Evolutionary conservation across 371 early-diverging fungal species (phyloP).

Genomic region (Rhizomucor pusillus): DNA sequence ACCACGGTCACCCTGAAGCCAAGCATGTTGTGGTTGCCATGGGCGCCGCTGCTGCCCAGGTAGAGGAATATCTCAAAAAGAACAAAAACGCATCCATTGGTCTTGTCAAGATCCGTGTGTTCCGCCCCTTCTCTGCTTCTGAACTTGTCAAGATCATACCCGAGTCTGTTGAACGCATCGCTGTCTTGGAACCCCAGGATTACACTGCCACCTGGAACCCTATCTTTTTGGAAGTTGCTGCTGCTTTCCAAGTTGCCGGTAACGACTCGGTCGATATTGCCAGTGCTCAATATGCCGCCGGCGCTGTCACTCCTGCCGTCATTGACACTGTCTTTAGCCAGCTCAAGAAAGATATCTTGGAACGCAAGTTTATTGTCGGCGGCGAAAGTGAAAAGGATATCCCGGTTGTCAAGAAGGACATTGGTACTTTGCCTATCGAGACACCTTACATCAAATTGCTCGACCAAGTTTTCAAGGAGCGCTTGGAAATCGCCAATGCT

Average conservation of each 20-base stretch:
- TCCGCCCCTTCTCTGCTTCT: slow-evolving; percentile 62
- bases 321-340: slow-evolving; percentile 43
- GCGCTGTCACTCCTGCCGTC: slow-evolving; percentile 42
- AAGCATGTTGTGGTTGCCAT: slow-evolving; percentile 60
- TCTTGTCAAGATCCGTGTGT: slow-evolving; percentile 60
- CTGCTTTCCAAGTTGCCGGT: slow-evolving; percentile 59
- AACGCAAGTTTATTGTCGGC: slow-evolving; percentile 40
- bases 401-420: background rate
- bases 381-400: slow-evolving; percentile 22
- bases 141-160: slow-evolving; percentile 60
- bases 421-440: slow-evolving; percentile 32
- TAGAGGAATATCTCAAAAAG: slow-evolving; percentile 29
- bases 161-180: slow-evolving; percentile 51
- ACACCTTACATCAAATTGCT: slow-evolving; percentile 82
- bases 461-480: slow-evolving; percentile 72
- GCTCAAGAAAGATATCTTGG: slow-evolving; percentile 21
- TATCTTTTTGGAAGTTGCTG: slow-evolving; percentile 73
- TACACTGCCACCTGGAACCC: slow-evolving; percentile 71
- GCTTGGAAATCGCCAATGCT: slow-evolving; percentile 79
- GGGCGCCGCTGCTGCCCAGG: slow-evolving; percentile 58
- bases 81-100: slow-evolving; percentile 45
- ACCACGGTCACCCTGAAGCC: slow-evolving; percentile 53
- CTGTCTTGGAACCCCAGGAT: slow-evolving; percentile 70
- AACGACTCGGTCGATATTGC: slow-evolving; percentile 43
- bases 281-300: slow-evolving; percentile 56